These are phyloP conservation scores for Globisporangium paddicum DNA, from an alignment of 352 stramenopile genomes.

Conservation along the genomic window DNA sequence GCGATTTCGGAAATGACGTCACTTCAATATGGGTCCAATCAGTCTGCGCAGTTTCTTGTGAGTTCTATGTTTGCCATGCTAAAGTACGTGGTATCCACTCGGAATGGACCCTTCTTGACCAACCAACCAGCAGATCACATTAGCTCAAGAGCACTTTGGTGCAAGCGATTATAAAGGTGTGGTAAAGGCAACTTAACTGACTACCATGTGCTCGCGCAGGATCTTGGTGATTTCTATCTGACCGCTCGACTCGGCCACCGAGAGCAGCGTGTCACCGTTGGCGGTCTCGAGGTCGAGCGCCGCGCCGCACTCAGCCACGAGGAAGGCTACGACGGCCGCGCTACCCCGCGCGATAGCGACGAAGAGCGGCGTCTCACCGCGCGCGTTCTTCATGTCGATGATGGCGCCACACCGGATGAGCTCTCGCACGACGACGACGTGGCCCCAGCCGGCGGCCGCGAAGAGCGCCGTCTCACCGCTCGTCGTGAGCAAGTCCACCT, in stretches of 20 bases:
- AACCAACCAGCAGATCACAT: too few relatives aligned
- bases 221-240: conserved; percentile 5
- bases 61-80: too few relatives aligned
- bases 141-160: too few relatives aligned
- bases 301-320: conserved; percentile 3
- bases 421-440: conserved; percentile 6
- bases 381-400: conserved; percentile 5
- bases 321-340: neutral
- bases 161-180: too few relatives aligned
- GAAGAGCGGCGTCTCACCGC: conserved; percentile 9
- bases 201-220: conserved; percentile 1
- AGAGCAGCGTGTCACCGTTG: conserved; percentile 7
- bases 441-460: conserved; percentile 1
- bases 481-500: neutral
- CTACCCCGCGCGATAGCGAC: conserved; percentile 4
- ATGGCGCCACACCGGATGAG: conserved; percentile 1
- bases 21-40: too few relatives aligned
- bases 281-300: neutral
- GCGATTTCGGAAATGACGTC: too few relatives aligned
- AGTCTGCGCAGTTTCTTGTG: too few relatives aligned
- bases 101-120: too few relatives aligned
- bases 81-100: too few relatives aligned
- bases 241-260: neutral
- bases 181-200: too few relatives aligned
- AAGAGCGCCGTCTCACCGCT: conserved; percentile 4